phyloP scores from a whole-genome alignment of 2,329 filamentous ascomycete genomes.

The Neoascochyta sp. region DNA sequence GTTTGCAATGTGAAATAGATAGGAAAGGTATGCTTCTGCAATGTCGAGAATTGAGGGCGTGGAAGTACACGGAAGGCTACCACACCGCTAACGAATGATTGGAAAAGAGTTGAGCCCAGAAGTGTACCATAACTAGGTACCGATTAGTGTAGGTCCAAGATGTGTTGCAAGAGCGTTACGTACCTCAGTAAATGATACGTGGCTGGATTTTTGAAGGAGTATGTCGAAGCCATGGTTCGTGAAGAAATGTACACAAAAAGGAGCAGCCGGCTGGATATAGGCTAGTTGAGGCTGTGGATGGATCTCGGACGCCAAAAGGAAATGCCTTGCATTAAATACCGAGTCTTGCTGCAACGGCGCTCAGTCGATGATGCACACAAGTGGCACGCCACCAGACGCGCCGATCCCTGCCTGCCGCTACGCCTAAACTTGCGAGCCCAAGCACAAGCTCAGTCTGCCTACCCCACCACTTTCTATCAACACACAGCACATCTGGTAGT shows the following conservation, averaged over 20 bases:
- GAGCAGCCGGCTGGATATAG: no score
- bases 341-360: slow-evolving; percentile 1
- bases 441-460: no score
- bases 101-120: slow-evolving; percentile 81
- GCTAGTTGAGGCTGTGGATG: no score
- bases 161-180: background rate
- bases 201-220: slow-evolving; percentile 57
- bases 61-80: slow-evolving; percentile 74
- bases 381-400: no score
- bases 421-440: no score
- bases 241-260: no score
- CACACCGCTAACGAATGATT: slow-evolving; percentile 73
- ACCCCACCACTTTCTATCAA: background rate
- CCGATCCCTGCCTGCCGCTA: no score
- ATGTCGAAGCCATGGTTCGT: slow-evolving; percentile 44
- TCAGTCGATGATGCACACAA: slow-evolving; percentile 18
- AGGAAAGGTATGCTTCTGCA: slow-evolving; percentile 76
- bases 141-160: slow-evolving; percentile 4
- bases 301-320: background rate
- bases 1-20: slow-evolving; percentile 87
- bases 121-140: slow-evolving; percentile 74
- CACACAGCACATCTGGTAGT: background rate
- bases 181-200: slow-evolving; percentile 77
- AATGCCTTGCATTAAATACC: background rate
- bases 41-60: slow-evolving; percentile 72